Percentiles rank a stretch among this genome's conserved stretches.
Evolutionary conservation across 2,329 filamentous ascomycete genomes (phyloP).

Genomic region (Aspergillus transmontanensis): DNA sequence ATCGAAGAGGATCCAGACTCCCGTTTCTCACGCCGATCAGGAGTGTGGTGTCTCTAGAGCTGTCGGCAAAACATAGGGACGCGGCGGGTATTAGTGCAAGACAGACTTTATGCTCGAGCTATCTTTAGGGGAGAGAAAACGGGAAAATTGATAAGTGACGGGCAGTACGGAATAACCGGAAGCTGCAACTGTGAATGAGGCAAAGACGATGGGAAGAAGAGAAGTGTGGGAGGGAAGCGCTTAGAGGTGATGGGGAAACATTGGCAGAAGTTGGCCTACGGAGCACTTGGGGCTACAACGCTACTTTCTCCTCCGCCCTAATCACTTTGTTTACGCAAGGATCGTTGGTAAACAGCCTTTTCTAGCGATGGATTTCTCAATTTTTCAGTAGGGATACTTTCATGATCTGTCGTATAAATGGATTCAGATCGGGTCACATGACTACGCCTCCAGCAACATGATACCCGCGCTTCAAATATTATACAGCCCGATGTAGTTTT

Average conservation of each 20-base stretch:
- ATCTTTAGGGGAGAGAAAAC: background rate
- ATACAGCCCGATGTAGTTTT: background rate
- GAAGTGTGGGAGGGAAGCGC: conserved; percentile 17
- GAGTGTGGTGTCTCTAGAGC: conserved; percentile 10
- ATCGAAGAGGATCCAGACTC: conserved; percentile 20
- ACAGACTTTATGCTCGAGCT: background rate
- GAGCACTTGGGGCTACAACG: background rate
- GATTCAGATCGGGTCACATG: background rate
- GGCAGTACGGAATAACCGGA: background rate
- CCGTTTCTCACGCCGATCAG: conserved; percentile 13
- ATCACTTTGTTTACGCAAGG: background rate
- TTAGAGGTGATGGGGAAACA: conserved; percentile 4
- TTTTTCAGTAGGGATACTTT: background rate
- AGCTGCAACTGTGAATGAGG: background rate
- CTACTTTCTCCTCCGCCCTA: background rate
- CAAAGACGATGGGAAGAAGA: conserved; percentile 18
- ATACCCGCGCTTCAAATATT: background rate
- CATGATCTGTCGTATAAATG: background rate
- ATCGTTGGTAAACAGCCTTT: background rate
- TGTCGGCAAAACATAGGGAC: conserved; percentile 9
- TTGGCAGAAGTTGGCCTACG: conserved; percentile 1
- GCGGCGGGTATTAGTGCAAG: background rate
- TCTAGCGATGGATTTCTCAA: background rate
- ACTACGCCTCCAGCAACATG: background rate
- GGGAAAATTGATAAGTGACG: background rate